Conservation (phyloP, 2,329 filamentous ascomycete species). For the Fusarium stilboides region DNA sequence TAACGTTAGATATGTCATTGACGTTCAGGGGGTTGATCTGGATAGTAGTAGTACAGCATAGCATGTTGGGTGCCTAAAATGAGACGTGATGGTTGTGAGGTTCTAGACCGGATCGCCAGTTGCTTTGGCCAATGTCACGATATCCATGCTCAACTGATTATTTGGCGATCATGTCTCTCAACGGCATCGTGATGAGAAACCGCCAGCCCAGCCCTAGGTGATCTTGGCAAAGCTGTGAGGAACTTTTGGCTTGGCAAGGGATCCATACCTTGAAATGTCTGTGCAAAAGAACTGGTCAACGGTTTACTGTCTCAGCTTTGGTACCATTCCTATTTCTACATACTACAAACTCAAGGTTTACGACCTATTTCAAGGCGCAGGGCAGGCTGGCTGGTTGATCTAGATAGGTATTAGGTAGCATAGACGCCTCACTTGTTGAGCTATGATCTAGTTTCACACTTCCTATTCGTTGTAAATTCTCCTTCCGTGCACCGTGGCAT, state of each 20-base stretch:
- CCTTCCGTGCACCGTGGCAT: background rate
- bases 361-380: constrained; percentile 14
- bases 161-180: constrained; percentile 25
- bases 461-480: background rate
- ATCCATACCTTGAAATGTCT: constrained; percentile 32
- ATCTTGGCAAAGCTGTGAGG: constrained; percentile 22
- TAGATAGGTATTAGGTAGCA: background rate
- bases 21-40: constrained; percentile 6
- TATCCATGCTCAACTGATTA: constrained; percentile 14
- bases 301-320: constrained; percentile 28
- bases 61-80: constrained; percentile 22
- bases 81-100: constrained; percentile 15
- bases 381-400: background rate
- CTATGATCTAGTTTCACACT: background rate
- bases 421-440: constrained; percentile 15
- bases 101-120: constrained; percentile 41
- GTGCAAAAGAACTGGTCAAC: constrained; percentile 22
- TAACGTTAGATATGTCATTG: constrained; percentile 10
- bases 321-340: constrained; percentile 9
- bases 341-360: constrained; percentile 2
- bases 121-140: constrained; percentile 21
- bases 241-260: constrained; percentile 33
- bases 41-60: background rate
- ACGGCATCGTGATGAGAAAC: constrained; percentile 21
- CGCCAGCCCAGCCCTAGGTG: constrained; percentile 34